Base-by-base conservation (phyloP, 805 yeast genomes). In the Brettanomyces bruxellensis region DNA sequence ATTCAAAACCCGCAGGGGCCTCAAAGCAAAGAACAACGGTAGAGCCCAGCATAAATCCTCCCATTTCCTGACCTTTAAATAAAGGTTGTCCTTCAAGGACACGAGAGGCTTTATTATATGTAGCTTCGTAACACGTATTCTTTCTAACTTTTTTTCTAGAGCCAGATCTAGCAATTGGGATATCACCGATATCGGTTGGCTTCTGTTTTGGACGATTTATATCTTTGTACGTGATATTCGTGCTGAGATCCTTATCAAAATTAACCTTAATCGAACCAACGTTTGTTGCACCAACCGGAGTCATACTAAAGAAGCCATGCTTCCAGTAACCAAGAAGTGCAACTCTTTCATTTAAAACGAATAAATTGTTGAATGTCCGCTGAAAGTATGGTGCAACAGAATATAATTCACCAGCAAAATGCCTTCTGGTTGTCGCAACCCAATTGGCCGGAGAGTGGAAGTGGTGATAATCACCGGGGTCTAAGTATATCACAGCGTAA, bases 241-340 rank as follows among this genome's bases (percentile, higher is more conserved):
- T 93, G 36, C 83, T 76, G 58, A 93, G 75, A 58, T 86, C 90
- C 66, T 83, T 83, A 66, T 93, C 99, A 58, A 93, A 93, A 60
- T 90, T 88, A 53, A 93, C 75, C 49, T 84, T 81, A 53, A 93
- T 93, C 57, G 95, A 84, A 5, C 99, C 99, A 30, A 93, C 99
- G 66, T 93, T 93, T 3, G 99, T 93, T 24, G 99, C 99, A 12
- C 99, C 99, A 11, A 93, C 99, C 0, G 99, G 97, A 1, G 96
- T 91, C 99, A 93, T 93, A 53, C 95, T 83, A 69, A 93, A 93
- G 57, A 93, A 93, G 0, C 99, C 99, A 62, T 93, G 76, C 61
- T 85, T 86, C 99, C 99, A 93, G 58, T 87, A 81, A 1, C 99
- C 99, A 47, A 93, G 73, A 43, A 93, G 68, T 0, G 99, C 95